Conservation (phyloP, 2,329 filamentous ascomycete genomes). For the Botrytis paeoniae region DNA sequence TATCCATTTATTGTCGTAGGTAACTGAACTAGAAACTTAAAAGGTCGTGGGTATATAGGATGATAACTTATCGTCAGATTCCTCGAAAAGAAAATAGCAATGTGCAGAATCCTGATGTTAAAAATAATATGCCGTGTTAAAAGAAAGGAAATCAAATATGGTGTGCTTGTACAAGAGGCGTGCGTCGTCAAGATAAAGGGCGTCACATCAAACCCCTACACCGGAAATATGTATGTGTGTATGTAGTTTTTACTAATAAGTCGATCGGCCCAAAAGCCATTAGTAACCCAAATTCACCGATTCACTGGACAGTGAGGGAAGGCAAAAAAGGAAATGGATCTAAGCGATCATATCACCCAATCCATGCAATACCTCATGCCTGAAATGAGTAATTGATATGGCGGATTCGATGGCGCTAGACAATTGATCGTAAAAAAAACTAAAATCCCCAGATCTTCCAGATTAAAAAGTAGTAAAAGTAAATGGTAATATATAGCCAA, state of each 20-base stretch:
- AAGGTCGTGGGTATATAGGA: background rate
- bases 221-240: constrained; percentile 5
- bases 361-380: background rate
- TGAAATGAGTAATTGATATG: background rate
- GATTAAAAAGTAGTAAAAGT: background rate
- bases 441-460: background rate
- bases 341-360: constrained; percentile 15
- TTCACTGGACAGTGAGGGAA: background rate
- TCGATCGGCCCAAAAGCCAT: background rate
- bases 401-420: background rate
- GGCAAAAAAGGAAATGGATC: background rate
- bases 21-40: background rate
- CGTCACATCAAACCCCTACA: constrained; percentile 17
- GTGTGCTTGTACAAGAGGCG: constrained; percentile 18
- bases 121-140: constrained; percentile 4
- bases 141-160: constrained; percentile 6
- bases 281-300: constrained; percentile 2
- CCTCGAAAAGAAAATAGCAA: background rate
- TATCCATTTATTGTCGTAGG: constrained; percentile 9
- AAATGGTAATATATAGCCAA: constrained; percentile 2
- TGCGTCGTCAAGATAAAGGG: constrained; percentile 21
- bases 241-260: constrained; percentile 9
- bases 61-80: background rate
- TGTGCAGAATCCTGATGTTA: background rate
- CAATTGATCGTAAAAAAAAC: constrained; percentile 9